Base-by-base conservation (phyloP, 371 early-diverging fungal species). In the Dinochytrium kinnereticum region DNA sequence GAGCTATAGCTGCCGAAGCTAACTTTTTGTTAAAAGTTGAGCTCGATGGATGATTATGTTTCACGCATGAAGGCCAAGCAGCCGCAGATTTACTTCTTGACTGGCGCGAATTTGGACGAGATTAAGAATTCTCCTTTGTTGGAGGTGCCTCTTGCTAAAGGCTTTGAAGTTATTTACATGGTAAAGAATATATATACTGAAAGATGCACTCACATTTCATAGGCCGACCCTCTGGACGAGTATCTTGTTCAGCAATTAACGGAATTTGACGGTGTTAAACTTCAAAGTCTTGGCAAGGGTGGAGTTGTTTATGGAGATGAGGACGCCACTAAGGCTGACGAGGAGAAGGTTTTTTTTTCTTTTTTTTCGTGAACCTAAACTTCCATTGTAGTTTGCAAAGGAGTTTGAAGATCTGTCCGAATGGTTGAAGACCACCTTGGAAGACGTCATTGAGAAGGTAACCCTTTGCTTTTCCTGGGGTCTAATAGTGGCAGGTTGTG, bases 181-280 rank as follows among this genome's bases (percentile, higher is more conserved):
- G 71, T 53, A 36, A 44, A 40, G 26, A 53, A 26, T 21, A 44
- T 44, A 44, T 44, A 19, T 53, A 1, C 24, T 28, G 67, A 33
- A 38, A 5, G 1, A 59, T 59, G 5, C 5, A 15, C 28, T 28
- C 19, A 26, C 28, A 7, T n/a, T 40, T 28, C 38, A 2, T 39
- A 81, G 76, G 80, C 82, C 26, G 96, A 97, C 70, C 92, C 96
- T n/a, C 87, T 96, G 71, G 99, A 98, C 77, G 98, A 98, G 83
- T 91, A 93, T 78, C 84, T 95, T 71, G 80, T 94, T 89, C 70
- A 82, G 85, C 21, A 59, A 33, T 76, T 96, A 61, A 89, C 81
- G 51, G 90, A 89, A 50, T 96, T 90, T 82, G 90, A 95, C 57
- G 94, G 91, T 49, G 86, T 92, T 72, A 80, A 83, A 69, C 88